Evolutionary conservation across 2,329 filamentous ascomycete genomes (phyloP).

Genomic region (Fusarium decemcellulare): DNA sequence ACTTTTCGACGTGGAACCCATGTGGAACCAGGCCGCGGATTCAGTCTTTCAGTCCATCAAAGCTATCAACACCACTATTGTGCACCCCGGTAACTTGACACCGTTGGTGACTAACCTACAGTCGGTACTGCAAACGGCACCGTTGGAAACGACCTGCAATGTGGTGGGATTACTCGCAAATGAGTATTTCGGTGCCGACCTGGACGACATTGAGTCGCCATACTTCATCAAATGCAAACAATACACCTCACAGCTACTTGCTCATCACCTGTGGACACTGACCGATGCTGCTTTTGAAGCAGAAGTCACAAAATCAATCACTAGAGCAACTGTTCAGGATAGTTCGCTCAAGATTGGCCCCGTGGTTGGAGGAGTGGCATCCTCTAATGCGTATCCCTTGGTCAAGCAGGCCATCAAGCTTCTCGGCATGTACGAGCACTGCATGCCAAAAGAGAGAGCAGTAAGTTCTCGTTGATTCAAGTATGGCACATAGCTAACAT

Average conservation of each 20-base stretch:
- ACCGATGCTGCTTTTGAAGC: constrained; percentile 68
- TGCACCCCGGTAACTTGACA: constrained; percentile 68
- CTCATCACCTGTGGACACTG: constrained; percentile 71
- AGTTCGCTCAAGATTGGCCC: constrained; percentile 66
- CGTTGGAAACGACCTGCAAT: constrained; percentile 67
- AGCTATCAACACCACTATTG: constrained; percentile 63
- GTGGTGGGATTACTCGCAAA: constrained; percentile 71
- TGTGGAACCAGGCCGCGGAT: constrained; percentile 63
- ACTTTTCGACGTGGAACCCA: constrained; percentile 69
- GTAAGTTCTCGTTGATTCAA: constrained; percentile 56
- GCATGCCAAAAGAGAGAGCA: constrained; percentile 74
- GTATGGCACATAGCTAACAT: constrained; percentile 26
- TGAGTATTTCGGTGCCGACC: constrained; percentile 69
- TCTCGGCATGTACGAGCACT: constrained; percentile 73
- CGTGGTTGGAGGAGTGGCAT: constrained; percentile 62
- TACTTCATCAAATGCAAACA: constrained; percentile 69
- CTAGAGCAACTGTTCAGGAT: constrained; percentile 62
- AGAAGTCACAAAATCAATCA: constrained; percentile 69
- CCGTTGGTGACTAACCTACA: constrained; percentile 67
- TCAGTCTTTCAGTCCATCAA: constrained; percentile 68
- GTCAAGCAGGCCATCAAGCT: constrained; percentile 72
- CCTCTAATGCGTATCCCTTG: constrained; percentile 71
- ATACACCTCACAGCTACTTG: constrained; percentile 68
- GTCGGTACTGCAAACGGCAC: constrained; percentile 60
- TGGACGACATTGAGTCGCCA: constrained; percentile 70